phyloP scores from a whole-genome alignment of 2,329 filamentous ascomycete genomes.

The Escovopsis weberi region DNA sequence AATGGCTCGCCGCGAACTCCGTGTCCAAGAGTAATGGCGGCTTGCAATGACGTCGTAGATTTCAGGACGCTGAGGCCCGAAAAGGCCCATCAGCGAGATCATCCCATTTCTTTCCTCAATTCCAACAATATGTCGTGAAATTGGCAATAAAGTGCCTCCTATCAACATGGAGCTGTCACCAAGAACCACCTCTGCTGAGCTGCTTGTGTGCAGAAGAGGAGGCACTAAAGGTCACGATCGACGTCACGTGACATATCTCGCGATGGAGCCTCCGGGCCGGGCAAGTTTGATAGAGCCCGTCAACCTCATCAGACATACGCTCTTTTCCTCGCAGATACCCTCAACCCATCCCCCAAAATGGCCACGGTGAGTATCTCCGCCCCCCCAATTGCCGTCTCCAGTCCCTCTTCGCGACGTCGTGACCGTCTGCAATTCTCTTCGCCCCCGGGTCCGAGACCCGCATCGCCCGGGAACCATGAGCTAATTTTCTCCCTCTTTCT shows the following conservation, averaged over 20 bases:
- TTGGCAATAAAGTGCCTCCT: too few species aligned
- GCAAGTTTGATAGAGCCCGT: conserved; percentile 30
- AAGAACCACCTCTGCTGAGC: too few species aligned
- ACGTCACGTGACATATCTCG: conserved; percentile 18
- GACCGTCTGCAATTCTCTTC: background rate
- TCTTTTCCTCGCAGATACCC: conserved; percentile 32
- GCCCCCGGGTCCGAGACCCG: conserved; percentile 1
- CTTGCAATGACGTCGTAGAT: too few species aligned
- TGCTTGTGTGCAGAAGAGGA: too few species aligned
- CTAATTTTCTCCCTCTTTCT: conserved; percentile 33
- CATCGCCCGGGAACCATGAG: conserved; percentile 23
- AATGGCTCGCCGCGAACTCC: conserved; percentile 6
- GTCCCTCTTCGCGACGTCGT: too few species aligned
- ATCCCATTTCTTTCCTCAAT: too few species aligned
- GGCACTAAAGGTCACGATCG: background rate
- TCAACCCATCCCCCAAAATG: conserved; percentile 43
- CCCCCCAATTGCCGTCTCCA: conserved; percentile 15
- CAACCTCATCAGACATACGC: conserved; percentile 32
- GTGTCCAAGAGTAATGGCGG: too few species aligned
- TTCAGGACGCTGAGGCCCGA: too few species aligned
- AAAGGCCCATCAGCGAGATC: too few species aligned
- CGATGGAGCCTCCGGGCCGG: conserved; percentile 13
- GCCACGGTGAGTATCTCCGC: conserved; percentile 45
- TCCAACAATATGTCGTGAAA: too few species aligned
- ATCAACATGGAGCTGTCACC: too few species aligned